phyloP scores from a whole-genome alignment of 2,329 filamentous ascomycete species.

The Fusarium nodosum region DNA sequence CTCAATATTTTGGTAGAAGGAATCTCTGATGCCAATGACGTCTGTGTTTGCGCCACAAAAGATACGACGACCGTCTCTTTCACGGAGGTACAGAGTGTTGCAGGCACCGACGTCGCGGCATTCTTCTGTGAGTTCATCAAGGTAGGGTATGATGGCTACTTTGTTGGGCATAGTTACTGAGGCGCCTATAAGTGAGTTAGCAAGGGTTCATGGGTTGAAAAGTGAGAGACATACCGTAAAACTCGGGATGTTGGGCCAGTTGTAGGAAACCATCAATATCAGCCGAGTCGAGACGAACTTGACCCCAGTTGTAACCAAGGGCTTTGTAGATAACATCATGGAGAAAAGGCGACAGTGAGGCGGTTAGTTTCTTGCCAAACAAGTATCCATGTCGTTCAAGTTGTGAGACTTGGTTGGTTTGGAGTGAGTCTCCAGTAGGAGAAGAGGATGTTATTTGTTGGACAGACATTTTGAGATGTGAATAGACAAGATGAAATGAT shows the following conservation, averaged over 20 bases:
- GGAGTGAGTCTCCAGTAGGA: constrained; percentile 46
- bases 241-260: constrained; percentile 68
- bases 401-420: constrained; percentile 42
- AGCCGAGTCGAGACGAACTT: constrained; percentile 66
- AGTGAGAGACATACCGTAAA: constrained; percentile 68
- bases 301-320: constrained; percentile 65
- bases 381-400: constrained; percentile 66
- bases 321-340: constrained; percentile 67
- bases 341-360: constrained; percentile 68
- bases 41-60: constrained; percentile 86
- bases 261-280: constrained; percentile 64
- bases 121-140: constrained; percentile 81
- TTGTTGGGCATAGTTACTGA: constrained; percentile 90
- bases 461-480: constrained; percentile 38
- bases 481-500: neutral
- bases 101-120: constrained; percentile 80
- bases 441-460: constrained; percentile 15
- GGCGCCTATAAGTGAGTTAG: constrained; percentile 61
- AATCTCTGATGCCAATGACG: constrained; percentile 81
- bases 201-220: neutral
- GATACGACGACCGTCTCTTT: constrained; percentile 62
- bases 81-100: constrained; percentile 80
- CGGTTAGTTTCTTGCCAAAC: constrained; percentile 68
- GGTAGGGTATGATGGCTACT: constrained; percentile 78
- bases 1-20: constrained; percentile 71